Percentiles rank a stretch among this genome's conserved stretches.
Conservation (phyloP, 1,284 basidiomycete species). For the Ustilago vetiveriae region DNA sequence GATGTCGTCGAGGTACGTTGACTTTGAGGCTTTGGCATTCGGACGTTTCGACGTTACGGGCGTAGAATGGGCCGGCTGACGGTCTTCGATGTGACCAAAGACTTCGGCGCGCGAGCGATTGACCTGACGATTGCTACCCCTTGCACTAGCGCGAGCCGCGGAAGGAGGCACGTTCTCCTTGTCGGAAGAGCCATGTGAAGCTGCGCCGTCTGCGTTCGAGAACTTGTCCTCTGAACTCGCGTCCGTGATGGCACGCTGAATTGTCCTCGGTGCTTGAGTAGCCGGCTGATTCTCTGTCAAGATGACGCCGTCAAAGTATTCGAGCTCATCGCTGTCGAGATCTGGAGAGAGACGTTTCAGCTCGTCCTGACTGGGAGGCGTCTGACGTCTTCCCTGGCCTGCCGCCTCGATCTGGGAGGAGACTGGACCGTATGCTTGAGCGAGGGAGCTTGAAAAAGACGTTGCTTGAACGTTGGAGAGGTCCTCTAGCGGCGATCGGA, state of each 20-base stretch:
- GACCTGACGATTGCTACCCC: background rate
- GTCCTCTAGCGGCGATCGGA: too few species aligned
- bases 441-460: background rate
- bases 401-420: conserved; percentile 23
- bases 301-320: conserved; percentile 23
- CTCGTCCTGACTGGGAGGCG: conserved; percentile 7
- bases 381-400: background rate
- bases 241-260: background rate
- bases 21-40: background rate
- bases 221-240: background rate
- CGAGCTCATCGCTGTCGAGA: conserved; percentile 31
- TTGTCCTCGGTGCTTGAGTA: background rate
- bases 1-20: conserved; percentile 11
- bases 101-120: conserved; percentile 8
- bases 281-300: conserved; percentile 1
- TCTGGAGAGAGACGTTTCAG: conserved; percentile 20
- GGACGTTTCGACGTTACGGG: conserved; percentile 10
- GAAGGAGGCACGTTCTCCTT: conserved; percentile 41
- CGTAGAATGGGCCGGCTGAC: conserved; percentile 27
- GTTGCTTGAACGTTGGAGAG: background rate
- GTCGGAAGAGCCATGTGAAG: conserved; percentile 31
- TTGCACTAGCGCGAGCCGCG: background rate
- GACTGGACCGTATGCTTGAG: background rate
- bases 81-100: conserved; percentile 4
- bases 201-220: background rate